Evolutionary conservation across 2,329 filamentous ascomycete species (phyloP), one percentile per base, ranked within the genome.

Genomic region (Emmonsia crescens): DNA sequence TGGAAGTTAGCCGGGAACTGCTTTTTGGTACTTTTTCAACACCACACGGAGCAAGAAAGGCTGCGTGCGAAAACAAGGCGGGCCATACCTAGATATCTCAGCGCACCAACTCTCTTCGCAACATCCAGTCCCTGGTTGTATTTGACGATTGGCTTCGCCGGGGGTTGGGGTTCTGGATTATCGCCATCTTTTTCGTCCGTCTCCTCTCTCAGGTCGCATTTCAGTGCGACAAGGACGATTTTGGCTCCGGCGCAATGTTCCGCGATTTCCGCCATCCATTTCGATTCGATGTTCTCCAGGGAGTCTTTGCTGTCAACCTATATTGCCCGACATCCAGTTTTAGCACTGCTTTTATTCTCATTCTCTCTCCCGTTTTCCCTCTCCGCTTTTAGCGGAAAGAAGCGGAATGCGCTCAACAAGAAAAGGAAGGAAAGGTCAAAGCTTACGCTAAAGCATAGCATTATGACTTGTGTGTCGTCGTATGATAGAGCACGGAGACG

Each of bases 221-320:
- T 99, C 68, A 99, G 83, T 29, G 94, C 94, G 4, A 96, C 92
- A 8, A 99, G 83, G 21, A 99, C 94, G 54, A 99, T 85, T 76
- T 95, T 96, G 66, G 96, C 94, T 62, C 89, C 90, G 1, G 91
- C 91, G 77, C 94, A 97, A 78, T 99, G 96, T 78, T 99, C 94
- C 65, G 92, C 89, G 67, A 99, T 99, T 77, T 99, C 94, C 65
- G 90, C 89, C 5, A 96, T 90, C 94, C 94, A 99, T 79, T 99
- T 99, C 69, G 90, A 93, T 76, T 96, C 91, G 64, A 99, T 91
- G 83, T 99, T 99, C 76, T 99, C 94, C 64, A 99, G 85, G 2
- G 92, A 96, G 76, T 96, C 92, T 68, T 89, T 91, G 74, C 90
- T 96, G 77, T 99, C 94, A 74, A 97, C 82, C 82, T 84, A 64